Evolutionary conservation across 768 basidiomycete genomes (phyloP).

Genomic region (Leucosporidium creatinivorum): DNA sequence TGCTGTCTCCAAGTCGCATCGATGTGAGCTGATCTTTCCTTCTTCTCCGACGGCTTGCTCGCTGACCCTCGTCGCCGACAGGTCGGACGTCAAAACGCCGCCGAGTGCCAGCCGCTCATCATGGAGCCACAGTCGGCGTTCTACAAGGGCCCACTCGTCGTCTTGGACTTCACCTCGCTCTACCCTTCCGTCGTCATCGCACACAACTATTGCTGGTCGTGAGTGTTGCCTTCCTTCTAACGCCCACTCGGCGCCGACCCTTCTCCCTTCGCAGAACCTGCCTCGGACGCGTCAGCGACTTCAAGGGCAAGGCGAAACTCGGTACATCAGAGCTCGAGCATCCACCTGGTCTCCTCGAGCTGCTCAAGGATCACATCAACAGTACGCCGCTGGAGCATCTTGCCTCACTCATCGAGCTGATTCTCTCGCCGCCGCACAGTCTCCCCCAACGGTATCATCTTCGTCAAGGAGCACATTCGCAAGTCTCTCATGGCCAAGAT

Average conservation of each 20-base stretch:
- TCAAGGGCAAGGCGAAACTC: conserved; percentile 79
- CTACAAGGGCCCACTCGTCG: conserved; percentile 83
- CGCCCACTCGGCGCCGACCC: neutral
- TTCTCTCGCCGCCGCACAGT: conserved; percentile 49
- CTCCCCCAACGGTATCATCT: conserved; percentile 91
- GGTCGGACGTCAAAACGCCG: conserved; percentile 94
- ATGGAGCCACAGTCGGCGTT: conserved; percentile 91
- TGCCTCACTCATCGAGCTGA: neutral
- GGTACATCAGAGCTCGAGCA: conserved; percentile 67
- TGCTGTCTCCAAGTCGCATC: conserved; percentile 60
- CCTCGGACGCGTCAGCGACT: conserved; percentile 76
- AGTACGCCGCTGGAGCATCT: conserved; percentile 45
- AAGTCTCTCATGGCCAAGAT: conserved; percentile 81
- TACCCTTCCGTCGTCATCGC: conserved; percentile 99
- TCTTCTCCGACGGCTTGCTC: no score
- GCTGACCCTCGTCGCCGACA: conserved; percentile 39
- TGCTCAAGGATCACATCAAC: conserved; percentile 66
- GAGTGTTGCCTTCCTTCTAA: neutral
- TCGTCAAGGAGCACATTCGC: conserved; percentile 74
- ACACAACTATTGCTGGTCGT: conserved; percentile 65
- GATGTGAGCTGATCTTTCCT: no score
- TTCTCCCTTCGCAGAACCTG: conserved; percentile 60
- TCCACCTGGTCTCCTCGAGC: conserved; percentile 59
- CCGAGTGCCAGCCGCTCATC: conserved; percentile 76
- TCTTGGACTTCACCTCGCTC: conserved; percentile 91